Evolutionary conservation across 768 basidiomycete species (phyloP), one percentile per base, ranked within the genome.

Genomic region (Russula olivacea): DNA sequence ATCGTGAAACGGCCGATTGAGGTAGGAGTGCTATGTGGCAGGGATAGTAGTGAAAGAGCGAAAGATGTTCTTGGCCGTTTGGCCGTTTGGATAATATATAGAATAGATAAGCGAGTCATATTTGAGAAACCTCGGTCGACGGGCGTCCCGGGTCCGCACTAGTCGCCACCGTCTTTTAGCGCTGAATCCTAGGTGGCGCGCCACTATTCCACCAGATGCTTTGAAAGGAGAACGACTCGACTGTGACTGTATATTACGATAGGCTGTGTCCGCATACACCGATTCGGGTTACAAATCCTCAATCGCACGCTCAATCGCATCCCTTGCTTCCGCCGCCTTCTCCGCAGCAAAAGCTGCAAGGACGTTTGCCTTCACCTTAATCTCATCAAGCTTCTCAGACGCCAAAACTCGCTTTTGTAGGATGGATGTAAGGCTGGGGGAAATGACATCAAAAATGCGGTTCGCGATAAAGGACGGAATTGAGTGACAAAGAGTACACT

Each of bases 291-390:
- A 71, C 55, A 71, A 63, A 45, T 71, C 68, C 43, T 61, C 69
- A 15, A 57, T 56, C 34, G 63, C 69, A 48, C 66, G 65, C 47
- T 61, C 68, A 19, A 70, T 59, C 2, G 58, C 59, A 47, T 69
- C 71, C 68, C 72, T 68, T 17, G 60, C 71, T 64, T 73, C 71
- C 43, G 66, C 71, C 12, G 66, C 69, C 65, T 75, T 74, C 57
- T 76, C 68, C 10, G 59, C 71, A 32, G 71, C 71, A 61, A 93
- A 92, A 0, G 88, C 83, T 17, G 75, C 73, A 53, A 93, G 81
- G 69, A 98, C 83, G 77, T 98, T 98, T 58, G 84, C 81, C 78
- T 96, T 98, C 73, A 90, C 82, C 75, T 91, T 89, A 71, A 98
- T 86, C 77, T 98, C 93, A 72, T 99, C 97, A 48, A 94, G 76